Conservation (phyloP, 148 eudicot species). For the Rhododendron ovatum region DNA sequence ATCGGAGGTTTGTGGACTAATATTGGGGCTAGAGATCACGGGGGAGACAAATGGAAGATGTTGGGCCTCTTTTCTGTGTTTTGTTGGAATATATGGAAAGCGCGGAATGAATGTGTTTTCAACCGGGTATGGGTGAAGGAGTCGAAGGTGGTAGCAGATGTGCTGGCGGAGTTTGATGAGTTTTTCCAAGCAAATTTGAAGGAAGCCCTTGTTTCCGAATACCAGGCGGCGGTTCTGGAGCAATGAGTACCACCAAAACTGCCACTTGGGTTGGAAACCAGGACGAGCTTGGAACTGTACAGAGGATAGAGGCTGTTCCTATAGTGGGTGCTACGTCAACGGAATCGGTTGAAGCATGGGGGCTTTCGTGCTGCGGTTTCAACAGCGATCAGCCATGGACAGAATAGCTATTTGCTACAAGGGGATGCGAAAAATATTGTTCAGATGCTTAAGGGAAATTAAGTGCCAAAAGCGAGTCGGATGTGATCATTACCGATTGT, state of each 20-base stretch:
- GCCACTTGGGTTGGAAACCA: too few species aligned
- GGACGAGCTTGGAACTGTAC: background rate
- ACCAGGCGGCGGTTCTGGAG: too few species aligned
- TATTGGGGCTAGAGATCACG: background rate
- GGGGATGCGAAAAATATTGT: background rate
- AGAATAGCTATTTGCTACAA: too few species aligned
- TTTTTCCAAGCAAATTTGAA: background rate
- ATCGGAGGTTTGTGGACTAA: background rate
- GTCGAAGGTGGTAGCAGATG: background rate
- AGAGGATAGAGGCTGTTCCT: background rate
- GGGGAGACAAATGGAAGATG: background rate
- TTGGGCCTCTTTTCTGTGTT: background rate
- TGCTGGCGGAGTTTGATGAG: background rate
- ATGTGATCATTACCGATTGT: background rate
- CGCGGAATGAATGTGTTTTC: background rate
- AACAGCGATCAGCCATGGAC: too few species aligned
- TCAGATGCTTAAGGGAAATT: background rate
- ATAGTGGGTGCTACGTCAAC: too few species aligned
- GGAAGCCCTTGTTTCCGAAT: background rate
- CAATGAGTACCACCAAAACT: background rate
- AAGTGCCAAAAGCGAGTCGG: background rate
- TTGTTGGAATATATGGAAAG: background rate
- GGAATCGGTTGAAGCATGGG: background rate
- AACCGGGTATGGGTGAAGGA: background rate
- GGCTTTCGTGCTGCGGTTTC: background rate